phyloP scores from a whole-genome alignment of 1,284 basidiomycete species.

The Pholiota adiposa region DNA sequence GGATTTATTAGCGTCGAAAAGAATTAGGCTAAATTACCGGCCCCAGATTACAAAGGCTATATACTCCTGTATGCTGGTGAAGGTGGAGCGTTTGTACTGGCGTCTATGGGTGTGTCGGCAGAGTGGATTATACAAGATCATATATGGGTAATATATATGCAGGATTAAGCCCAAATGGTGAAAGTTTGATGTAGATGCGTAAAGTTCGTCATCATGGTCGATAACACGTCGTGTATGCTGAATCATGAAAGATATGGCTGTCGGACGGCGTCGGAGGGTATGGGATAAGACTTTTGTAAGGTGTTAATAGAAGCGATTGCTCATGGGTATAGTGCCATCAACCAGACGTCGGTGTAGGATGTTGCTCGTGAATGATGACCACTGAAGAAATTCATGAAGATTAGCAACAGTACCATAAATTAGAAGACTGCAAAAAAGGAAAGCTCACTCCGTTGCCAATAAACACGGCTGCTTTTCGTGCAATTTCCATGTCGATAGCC shows the following conservation, averaged over 20 bases:
- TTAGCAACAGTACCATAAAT: no score
- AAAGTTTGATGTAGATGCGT: background rate
- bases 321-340: background rate
- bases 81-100: background rate
- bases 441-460: conserved; percentile 58
- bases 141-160: background rate
- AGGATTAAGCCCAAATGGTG: background rate
- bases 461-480: conserved; percentile 58
- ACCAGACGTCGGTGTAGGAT: conserved; percentile 2
- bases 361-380: conserved; percentile 10
- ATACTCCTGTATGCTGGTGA: background rate
- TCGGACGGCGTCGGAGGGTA: background rate
- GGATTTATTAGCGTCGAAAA: no score
- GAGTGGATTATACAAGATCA: background rate
- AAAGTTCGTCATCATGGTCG: background rate
- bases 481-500: conserved; percentile 66
- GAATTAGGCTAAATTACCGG: no score
- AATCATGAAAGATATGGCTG: background rate
- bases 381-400: background rate
- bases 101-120: background rate
- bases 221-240: background rate
- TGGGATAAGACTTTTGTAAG: background rate
- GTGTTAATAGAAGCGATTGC: conserved; percentile 5
- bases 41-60: background rate
- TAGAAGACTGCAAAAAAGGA: background rate